Evolutionary conservation across 2,329 filamentous ascomycete species (phyloP), one percentile per base, ranked within the genome.

Genomic region (Sporothrix mexicana): DNA sequence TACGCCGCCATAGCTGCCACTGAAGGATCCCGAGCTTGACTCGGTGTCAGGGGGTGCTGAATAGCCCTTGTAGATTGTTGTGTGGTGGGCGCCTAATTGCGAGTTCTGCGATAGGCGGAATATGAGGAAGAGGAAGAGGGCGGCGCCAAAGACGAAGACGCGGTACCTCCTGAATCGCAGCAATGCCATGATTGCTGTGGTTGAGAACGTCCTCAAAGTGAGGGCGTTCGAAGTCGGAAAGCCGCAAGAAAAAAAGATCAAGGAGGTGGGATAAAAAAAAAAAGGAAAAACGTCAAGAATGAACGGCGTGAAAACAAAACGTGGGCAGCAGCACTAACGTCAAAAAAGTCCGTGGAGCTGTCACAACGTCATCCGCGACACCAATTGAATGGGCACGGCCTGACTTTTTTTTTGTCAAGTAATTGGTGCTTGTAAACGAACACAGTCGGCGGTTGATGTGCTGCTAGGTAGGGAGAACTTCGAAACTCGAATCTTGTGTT

Each of bases 161-260:
- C 90, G 87, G 78, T 91, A 91, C 78, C 89, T 84, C 77, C 90
- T 82, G 75, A 87, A 84, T 69, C 90, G 87, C 73, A 88, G 80
- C 86, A 91, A n/a, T 7, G 72, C 67, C 72, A 70, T 70, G 57
- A 41, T 23, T 61, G 55, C 15, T 68, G 55, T 49, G 15, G 17
- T 36, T 59, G 36, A 10, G 36, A 8, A 43, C 43, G 53, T 45
- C 67, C 36, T 25, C 36, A 15, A 69, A 30, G 17, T 8, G 66
- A 57, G 67, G 59, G 51, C 49, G 51, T 53, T 47, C 20, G 25
- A n/a, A 45, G 13, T 10, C 17, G 67, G 15, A 23, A 12, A 43
- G 36, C 20, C 59, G n/a, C 59, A 64, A 69, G 4, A 49, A 61
- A 57, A 43, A 36, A n/a, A 69, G 3, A 10, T 36, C 20, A 41